These are phyloP conservation scores for Diaporthe capsici DNA, from an alignment of 2,329 filamentous ascomycete species.

Conservation along the genomic window DNA sequence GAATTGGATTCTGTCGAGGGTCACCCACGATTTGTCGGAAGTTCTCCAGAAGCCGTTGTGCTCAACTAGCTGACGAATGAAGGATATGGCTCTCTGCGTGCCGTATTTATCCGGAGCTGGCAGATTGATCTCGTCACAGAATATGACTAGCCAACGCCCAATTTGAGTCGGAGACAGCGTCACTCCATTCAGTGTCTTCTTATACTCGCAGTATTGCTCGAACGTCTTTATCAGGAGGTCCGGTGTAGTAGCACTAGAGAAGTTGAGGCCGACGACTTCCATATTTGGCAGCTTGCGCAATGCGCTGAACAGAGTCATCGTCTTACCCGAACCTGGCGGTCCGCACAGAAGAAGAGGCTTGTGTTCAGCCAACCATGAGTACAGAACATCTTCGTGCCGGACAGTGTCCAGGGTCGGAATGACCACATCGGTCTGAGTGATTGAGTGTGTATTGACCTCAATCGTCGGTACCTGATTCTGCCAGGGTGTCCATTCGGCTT, in stretches of 20 bases:
- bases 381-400: slow-evolving; percentile 97
- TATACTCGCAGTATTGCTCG: slow-evolving; percentile 99
- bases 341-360: slow-evolving; percentile 97
- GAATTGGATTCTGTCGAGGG: slow-evolving; percentile 97
- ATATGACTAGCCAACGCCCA: slow-evolving; percentile 96
- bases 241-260: slow-evolving; percentile 97
- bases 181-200: slow-evolving; percentile 96
- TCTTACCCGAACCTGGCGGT: slow-evolving; percentile 98
- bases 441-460: slow-evolving; percentile 98
- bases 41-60: slow-evolving; percentile 99
- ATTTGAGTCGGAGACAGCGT: slow-evolving; percentile 97
- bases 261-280: slow-evolving; percentile 99
- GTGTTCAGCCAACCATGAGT: slow-evolving; percentile 99
- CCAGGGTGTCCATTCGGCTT: slow-evolving; percentile 92
- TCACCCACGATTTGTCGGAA: slow-evolving; percentile 97
- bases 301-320: slow-evolving; percentile 99
- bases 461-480: slow-evolving; percentile 94
- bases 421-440: slow-evolving; percentile 97
- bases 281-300: slow-evolving; percentile 97
- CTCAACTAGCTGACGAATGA: slow-evolving; percentile 96
- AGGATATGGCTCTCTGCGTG: slow-evolving; percentile 96
- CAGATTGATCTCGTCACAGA: slow-evolving; percentile 99
- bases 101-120: slow-evolving; percentile 98
- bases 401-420: slow-evolving; percentile 98
- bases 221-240: slow-evolving; percentile 99